Base-by-base conservation (phyloP, 2,329 filamentous ascomycete genomes). In the Alternaria tenuissima region DNA sequence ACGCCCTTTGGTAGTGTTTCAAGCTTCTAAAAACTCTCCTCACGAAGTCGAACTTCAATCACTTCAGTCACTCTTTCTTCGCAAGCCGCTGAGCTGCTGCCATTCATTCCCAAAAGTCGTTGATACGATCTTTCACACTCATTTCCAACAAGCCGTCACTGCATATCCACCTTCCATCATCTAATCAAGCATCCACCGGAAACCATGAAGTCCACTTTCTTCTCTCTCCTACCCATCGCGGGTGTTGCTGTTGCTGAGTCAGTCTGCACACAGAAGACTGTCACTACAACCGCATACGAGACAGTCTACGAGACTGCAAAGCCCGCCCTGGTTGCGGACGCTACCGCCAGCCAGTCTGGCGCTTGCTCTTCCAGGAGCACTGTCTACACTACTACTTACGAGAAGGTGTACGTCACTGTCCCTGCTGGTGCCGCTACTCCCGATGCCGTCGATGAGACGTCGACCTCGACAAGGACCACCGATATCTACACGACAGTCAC, bases 81-180 rank as follows among this genome's bases (percentile, higher is more conserved):
- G 32, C 68, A 69, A 69, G 73, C 73, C 67, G 60, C 63, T 64
- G 69, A 62, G 69, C 68, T 73, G 68, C 70, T 70, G 68, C 61
- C 65, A 64, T 67, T 73, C 67, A 51, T 67, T 70, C 59, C 43
- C 18, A 36, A 42, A 39, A 62, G 11, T 59, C 57, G 52, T 63
- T 62, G 52, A 63, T 54, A 56, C 57, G 52, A 57, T 55, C 34
- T 28, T 44, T 36, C 9, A 52, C 58, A 49, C 46, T 60, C 30
- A 30, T 54, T 24, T 57, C 12, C 24, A 59, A 51, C 43, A 38
- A 60, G 55, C 57, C 41, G 28, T 52, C 57, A 52, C 56, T 64
- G 48, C 47, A 47, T 52, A 49, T 52, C 44, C 51, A 41, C 41
- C 41, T 39, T 42, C 9, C 30, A 38, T 32, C 44, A 36, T 38